Percentiles rank a stretch among this genome's conserved stretches.
phyloP scores from a whole-genome alignment of 2,329 filamentous ascomycete genomes.

The Talaromyces marneffei region DNA sequence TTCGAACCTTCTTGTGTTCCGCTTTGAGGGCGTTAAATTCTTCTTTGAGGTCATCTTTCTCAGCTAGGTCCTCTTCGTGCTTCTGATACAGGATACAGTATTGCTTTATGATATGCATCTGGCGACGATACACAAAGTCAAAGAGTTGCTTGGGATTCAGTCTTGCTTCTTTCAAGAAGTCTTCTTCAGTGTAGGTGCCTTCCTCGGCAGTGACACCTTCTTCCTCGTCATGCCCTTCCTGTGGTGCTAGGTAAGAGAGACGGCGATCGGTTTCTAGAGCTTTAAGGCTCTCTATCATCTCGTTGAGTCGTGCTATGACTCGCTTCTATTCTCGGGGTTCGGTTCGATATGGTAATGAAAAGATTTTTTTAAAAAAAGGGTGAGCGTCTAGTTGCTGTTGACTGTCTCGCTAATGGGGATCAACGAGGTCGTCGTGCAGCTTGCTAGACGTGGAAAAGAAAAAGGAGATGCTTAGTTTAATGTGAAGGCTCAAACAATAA shows the following conservation, averaged over 20 bases:
- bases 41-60: no score
- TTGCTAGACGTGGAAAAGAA: not conserved
- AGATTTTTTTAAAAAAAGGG: not conserved
- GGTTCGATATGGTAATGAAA: not conserved
- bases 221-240: no score
- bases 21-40: no score
- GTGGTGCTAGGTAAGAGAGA: no score
- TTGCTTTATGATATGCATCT: not conserved
- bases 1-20: no score
- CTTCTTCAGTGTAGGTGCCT: no score
- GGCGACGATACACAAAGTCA: not conserved
- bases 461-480: not conserved
- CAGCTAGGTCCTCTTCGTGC: no score
- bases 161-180: no score
- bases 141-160: not conserved
- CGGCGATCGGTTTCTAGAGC: no score
- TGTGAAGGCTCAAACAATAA: not conserved
- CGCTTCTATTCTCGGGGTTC: not conserved
- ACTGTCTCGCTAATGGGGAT: not conserved
- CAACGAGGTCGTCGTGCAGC: not conserved
- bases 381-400: not conserved
- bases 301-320: not conserved
- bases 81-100: no score
- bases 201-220: no score
- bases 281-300: not conserved